Conservation (phyloP, 75 land plant species). For the Pseudotsuga menziesii region DNA sequence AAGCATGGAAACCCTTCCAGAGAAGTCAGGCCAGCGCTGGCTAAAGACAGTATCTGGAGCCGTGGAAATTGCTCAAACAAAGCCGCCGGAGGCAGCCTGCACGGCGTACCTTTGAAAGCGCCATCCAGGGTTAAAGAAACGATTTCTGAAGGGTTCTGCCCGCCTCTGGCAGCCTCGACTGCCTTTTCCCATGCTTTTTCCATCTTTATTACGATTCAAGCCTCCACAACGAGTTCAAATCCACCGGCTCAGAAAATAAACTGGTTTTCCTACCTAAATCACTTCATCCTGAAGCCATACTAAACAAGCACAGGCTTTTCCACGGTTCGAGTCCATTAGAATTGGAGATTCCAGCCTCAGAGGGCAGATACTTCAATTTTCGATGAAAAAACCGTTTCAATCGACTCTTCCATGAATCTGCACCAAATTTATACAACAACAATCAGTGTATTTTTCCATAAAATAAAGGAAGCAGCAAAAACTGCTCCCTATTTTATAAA, state of each 20-base stretch:
- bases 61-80: constrained; percentile 29
- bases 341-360: not conserved
- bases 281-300: not conserved
- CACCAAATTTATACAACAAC: too few relatives aligned
- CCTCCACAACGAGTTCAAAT: not conserved
- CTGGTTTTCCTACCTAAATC: not conserved
- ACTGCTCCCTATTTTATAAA: not conserved
- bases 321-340: not conserved
- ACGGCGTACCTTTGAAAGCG: constrained; percentile 34
- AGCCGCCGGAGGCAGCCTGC: constrained; percentile 22
- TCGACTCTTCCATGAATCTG: not conserved
- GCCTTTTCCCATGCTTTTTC: constrained; percentile 48
- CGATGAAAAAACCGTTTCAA: not conserved
- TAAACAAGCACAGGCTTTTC: not conserved
- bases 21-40: constrained; percentile 35
- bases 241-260: not conserved
- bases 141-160: constrained; percentile 13
- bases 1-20: constrained; percentile 39
- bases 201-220: constrained; percentile 15
- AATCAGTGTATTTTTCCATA: too few relatives aligned
- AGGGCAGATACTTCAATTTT: not conserved
- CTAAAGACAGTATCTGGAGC: constrained; percentile 31
- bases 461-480: too few relatives aligned
- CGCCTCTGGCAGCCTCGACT: constrained; percentile 31
- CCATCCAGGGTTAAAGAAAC: constrained; percentile 35